phyloP scores from a whole-genome alignment of 257 asterid species.

The Solanum chiquidenum region DNA sequence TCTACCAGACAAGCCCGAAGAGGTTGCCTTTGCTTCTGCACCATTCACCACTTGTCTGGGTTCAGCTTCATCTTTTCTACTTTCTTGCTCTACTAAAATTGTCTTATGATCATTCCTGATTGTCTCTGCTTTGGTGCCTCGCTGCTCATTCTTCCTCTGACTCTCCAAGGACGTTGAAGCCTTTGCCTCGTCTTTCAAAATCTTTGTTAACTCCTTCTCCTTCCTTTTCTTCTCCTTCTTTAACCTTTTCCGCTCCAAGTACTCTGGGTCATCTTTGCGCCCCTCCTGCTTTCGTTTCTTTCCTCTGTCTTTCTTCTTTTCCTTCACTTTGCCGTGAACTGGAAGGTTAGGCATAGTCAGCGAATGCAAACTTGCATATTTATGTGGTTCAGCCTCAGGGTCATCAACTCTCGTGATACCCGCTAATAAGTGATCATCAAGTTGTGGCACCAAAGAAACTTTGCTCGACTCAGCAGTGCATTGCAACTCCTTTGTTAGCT shows the following conservation, averaged over 20 bases:
- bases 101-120: conserved; percentile 6
- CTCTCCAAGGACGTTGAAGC: conserved; percentile 9
- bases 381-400: conserved; percentile 22
- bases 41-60: conserved; percentile 11
- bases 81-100: conserved; percentile 2
- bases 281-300: conserved; percentile 42
- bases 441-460: conserved; percentile 26
- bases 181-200: conserved; percentile 34
- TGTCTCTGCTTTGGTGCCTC: not conserved
- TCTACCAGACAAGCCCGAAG: conserved; percentile 5
- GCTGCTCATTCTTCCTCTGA: not conserved
- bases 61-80: conserved; percentile 5
- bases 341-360: conserved; percentile 12
- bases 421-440: conserved; percentile 19
- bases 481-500: conserved; percentile 66
- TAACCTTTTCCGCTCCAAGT: conserved; percentile 44
- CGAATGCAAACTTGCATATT: conserved; percentile 23
- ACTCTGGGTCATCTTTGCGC: conserved; percentile 42
- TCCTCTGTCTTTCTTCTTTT: conserved; percentile 35
- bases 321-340: conserved; percentile 11
- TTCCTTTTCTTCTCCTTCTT: conserved; percentile 87
- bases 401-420: conserved; percentile 17
- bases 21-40: conserved; percentile 13
- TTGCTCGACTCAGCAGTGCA: conserved; percentile 96
- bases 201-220: conserved; percentile 75